Percentiles rank a stretch among this genome's conserved stretches.
phyloP scores from a whole-genome alignment of 1,139 yeast species.

The Suhomyces ambrosiae region DNA sequence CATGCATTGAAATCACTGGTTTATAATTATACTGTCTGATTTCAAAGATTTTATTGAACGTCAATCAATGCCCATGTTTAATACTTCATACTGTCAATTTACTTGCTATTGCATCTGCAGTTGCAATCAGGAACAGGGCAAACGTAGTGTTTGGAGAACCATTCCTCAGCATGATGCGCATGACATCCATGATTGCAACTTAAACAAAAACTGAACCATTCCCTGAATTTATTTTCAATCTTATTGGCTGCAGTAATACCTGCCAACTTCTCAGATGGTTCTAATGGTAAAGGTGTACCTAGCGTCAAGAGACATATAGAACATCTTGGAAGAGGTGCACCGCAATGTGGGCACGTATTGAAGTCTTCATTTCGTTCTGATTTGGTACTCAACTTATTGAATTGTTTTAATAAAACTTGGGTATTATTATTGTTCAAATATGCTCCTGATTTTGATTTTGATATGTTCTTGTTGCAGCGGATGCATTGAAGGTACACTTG shows the following conservation, averaged over 20 bases:
- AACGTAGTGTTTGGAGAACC: constrained; percentile 84
- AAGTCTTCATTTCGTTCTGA: constrained; percentile 28
- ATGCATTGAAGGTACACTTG: constrained; percentile 82
- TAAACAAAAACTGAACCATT: constrained; percentile 89
- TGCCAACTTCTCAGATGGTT: constrained; percentile 22
- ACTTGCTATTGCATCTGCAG: constrained; percentile 70
- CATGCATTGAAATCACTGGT: too few species aligned
- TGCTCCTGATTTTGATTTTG: constrained; percentile 26
- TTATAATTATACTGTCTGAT: too few species aligned
- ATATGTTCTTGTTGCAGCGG: constrained; percentile 74
- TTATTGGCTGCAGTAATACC: constrained; percentile 20
- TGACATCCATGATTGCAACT: constrained; percentile 94
- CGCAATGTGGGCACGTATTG: constrained; percentile 78
- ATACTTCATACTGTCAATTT: too few species aligned
- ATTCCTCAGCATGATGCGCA: constrained; percentile 92
- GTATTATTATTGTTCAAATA: constrained; percentile 21
- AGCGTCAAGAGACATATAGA: constrained; percentile 82
- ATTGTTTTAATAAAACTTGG: constrained; percentile 40
- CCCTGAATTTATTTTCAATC: constrained; percentile 47
- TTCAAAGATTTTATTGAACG: too few species aligned
- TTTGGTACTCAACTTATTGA: constrained; percentile 32
- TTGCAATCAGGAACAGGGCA: constrained; percentile 96
- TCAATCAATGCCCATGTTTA: too few species aligned
- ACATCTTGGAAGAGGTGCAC: constrained; percentile 87
- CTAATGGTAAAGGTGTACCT: constrained; percentile 67